These are phyloP conservation scores for Gentiana macrophylla DNA, from an alignment of 257 asterid species.

Conservation along the genomic window DNA sequence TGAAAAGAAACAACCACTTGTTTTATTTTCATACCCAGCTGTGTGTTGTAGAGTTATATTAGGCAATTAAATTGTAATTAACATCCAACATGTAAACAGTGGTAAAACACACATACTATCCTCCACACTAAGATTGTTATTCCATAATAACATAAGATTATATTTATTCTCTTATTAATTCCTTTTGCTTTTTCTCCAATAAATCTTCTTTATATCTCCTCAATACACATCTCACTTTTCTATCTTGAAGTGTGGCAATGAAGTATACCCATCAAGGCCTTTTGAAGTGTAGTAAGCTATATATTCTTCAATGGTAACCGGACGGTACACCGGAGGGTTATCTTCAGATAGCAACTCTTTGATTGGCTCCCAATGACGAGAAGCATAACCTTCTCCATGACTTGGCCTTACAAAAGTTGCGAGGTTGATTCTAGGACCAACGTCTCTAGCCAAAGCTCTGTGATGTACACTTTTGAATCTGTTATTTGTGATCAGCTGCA, in stretches of 20 bases:
- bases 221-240: background rate
- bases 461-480: conserved; percentile 1
- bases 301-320: conserved; percentile 1
- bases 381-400: background rate
- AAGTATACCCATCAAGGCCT: conserved; percentile 1
- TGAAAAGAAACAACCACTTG: too few relatives aligned
- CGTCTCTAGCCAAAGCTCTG: background rate
- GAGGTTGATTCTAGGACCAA: background rate
- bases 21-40: too few relatives aligned
- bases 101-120: too few relatives aligned
- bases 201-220: too few relatives aligned
- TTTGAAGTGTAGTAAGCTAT: background rate
- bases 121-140: too few relatives aligned
- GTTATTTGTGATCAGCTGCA: conserved; percentile 24
- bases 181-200: too few relatives aligned
- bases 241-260: background rate
- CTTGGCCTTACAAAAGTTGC: conserved; percentile 2
- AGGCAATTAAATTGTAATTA: too few relatives aligned
- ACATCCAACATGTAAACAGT: too few relatives aligned
- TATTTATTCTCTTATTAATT: too few relatives aligned
- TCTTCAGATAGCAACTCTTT: conserved; percentile 7
- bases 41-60: too few relatives aligned
- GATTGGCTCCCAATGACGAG: conserved; percentile 4
- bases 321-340: conserved; percentile 3
- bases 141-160: too few relatives aligned